A percentile compares a stretch with the other conserved stretches of the same genome.
Conservation (phyloP, 495 filamentous ascomycete species). For the Neurospora sp. region DNA sequence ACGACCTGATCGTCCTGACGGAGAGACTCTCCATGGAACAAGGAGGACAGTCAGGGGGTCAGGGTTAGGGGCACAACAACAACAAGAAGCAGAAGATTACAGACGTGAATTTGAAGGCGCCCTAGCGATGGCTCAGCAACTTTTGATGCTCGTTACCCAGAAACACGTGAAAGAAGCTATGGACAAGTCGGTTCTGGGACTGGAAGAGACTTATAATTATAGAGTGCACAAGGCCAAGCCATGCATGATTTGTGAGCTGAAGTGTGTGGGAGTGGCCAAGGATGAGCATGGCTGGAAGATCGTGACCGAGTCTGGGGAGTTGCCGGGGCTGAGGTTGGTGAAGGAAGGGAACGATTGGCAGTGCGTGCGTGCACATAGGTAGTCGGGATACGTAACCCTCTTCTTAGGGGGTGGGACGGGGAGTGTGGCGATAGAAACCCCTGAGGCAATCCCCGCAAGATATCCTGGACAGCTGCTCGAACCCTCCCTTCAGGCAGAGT, state of each 20-base stretch:
- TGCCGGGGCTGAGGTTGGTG: background rate
- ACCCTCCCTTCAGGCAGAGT: background rate
- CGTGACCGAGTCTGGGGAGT: background rate
- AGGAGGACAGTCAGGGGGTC: background rate
- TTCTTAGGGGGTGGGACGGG: background rate
- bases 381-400: background rate
- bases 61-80: background rate
- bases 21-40: background rate
- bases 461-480: background rate
- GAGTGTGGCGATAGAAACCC: background rate
- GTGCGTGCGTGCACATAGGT: background rate
- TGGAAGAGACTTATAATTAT: background rate
- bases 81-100: background rate
- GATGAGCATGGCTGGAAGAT: background rate
- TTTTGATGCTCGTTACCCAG: no score
- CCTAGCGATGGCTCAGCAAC: no score
- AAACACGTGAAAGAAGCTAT: no score
- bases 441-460: background rate
- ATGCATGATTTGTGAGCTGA: background rate
- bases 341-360: background rate
- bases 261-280: background rate
- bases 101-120: no score
- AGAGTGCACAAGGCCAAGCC: background rate
- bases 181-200: background rate
- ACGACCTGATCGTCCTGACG: background rate